These are phyloP conservation scores for Phallus indusiatus DNA, from an alignment of 768 basidiomycete genomes.

Conservation along the genomic window DNA sequence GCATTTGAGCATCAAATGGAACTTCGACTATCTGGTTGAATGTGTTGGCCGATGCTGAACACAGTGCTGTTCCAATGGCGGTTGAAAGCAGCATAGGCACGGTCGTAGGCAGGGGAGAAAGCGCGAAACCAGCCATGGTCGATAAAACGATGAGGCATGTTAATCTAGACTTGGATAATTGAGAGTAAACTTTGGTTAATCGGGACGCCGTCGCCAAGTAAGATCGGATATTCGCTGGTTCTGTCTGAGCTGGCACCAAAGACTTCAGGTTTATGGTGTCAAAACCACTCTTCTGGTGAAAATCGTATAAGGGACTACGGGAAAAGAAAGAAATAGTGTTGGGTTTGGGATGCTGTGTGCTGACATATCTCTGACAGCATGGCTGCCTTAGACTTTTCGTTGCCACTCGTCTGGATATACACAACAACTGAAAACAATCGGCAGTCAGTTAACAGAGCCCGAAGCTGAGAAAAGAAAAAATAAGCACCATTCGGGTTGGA, in stretches of 20 bases:
- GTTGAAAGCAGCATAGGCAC: conserved; percentile 80
- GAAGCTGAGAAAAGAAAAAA: not conserved
- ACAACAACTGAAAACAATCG: not conserved
- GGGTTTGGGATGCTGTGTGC: not conserved
- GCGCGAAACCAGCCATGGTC: conserved; percentile 85
- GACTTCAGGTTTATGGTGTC: not conserved
- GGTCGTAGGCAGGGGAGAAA: conserved; percentile 81
- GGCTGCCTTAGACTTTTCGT: not conserved
- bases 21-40: conserved; percentile 93
- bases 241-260: not conserved
- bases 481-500: not conserved
- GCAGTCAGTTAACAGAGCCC: not conserved
- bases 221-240: not conserved
- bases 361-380: not conserved
- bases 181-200: conserved; percentile 53
- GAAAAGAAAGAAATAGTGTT: not conserved
- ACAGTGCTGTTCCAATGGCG: conserved; percentile 82
- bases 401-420: not conserved
- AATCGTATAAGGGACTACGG: not conserved
- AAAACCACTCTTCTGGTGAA: not conserved
- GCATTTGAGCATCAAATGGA: conserved; percentile 96
- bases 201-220: conserved; percentile 31
- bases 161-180: conserved; percentile 79
- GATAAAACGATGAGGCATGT: conserved; percentile 79
- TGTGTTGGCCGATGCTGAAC: conserved; percentile 88